Percentiles rank a stretch among this genome's conserved stretches.
Evolutionary conservation across 352 stramenopile species (phyloP).

Genomic region (Phytopythium oedochilum): DNA sequence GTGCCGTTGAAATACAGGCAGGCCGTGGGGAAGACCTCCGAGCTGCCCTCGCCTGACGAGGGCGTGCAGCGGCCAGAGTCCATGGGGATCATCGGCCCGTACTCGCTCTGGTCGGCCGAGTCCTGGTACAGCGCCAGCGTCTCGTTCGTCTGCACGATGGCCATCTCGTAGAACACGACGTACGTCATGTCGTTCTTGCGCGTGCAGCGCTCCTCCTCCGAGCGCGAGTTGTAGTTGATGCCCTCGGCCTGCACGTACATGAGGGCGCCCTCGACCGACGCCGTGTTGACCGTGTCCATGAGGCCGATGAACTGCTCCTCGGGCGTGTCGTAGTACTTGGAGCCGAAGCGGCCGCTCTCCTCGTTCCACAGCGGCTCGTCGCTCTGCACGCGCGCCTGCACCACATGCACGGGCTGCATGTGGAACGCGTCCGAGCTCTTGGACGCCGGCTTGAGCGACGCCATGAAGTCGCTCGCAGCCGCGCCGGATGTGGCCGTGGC

Average conservation of each 20-base stretch:
- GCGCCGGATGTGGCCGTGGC: conserved; percentile 14
- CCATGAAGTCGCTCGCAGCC: conserved; percentile 32
- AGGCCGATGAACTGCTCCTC: conserved; percentile 48
- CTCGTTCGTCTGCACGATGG: conserved; percentile 74
- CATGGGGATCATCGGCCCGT: conserved; percentile 65
- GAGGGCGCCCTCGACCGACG: conserved; percentile 72
- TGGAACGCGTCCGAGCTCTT: conserved; percentile 40
- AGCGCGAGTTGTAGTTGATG: conserved; percentile 76
- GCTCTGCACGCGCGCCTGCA: conserved; percentile 73
- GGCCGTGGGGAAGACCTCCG: conserved; percentile 31
- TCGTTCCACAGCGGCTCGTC: conserved; percentile 58
- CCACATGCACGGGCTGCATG: conserved; percentile 63
- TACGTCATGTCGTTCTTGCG: conserved; percentile 83
- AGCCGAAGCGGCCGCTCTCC: conserved; percentile 54
- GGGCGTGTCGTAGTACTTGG: conserved; percentile 44
- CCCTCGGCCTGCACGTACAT: conserved; percentile 87
- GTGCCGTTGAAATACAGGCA: conserved; percentile 79
- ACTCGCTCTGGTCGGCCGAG: conserved; percentile 40
- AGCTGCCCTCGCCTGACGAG: conserved; percentile 15
- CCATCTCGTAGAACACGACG: conserved; percentile 81
- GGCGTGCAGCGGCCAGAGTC: conserved; percentile 62
- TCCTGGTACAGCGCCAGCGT: conserved; percentile 62
- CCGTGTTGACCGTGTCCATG: conserved; percentile 83
- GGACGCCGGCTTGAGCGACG: conserved; percentile 12
- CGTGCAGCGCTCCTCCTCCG: conserved; percentile 43